Evolutionary conservation across 371 early-diverging fungal species (phyloP).

Genomic region (Apophysomyces sp.): DNA sequence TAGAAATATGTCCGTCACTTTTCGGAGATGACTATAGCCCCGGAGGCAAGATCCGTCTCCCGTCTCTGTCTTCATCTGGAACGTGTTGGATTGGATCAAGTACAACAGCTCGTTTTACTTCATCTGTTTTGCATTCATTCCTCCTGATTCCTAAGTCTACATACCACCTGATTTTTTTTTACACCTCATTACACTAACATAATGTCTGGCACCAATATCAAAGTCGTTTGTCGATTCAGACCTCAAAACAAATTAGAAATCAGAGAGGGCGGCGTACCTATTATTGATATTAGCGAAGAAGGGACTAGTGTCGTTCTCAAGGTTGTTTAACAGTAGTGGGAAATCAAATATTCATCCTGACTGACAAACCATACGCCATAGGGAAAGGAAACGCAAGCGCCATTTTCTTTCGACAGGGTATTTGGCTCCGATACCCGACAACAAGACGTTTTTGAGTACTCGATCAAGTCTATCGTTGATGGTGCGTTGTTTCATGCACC

Average conservation of each 20-base stretch:
- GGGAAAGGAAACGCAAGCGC: slow-evolving; percentile 13
- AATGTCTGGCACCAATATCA: slow-evolving; percentile 71
- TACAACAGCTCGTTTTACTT: neutral
- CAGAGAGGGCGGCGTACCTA: slow-evolving; percentile 76
- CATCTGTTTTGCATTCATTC: neutral
- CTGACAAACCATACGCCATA: neutral
- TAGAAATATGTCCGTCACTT: neutral
- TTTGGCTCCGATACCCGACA: slow-evolving; percentile 82
- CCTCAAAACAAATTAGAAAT: slow-evolving; percentile 89
- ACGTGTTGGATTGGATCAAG: slow-evolving; percentile 1
- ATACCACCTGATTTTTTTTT: neutral
- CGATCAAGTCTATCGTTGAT: slow-evolving; percentile 83
- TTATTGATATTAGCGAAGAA: slow-evolving; percentile 79
- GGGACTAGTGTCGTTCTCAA: slow-evolving; percentile 32
- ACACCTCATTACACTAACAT: neutral
- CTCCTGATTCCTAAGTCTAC: neutral
- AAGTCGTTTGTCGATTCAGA: slow-evolving; percentile 90
- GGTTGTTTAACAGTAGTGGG: neutral
- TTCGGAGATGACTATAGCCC: neutral
- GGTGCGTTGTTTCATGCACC: slow-evolving; percentile 44
- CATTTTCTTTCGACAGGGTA: slow-evolving; percentile 84
- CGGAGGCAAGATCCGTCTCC: neutral
- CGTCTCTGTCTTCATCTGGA: neutral
- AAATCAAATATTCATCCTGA: neutral
- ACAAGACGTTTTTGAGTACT: slow-evolving; percentile 78